Conservation (phyloP, 2,329 filamentous ascomycete genomes). For the Diaporthe citriasiana region DNA sequence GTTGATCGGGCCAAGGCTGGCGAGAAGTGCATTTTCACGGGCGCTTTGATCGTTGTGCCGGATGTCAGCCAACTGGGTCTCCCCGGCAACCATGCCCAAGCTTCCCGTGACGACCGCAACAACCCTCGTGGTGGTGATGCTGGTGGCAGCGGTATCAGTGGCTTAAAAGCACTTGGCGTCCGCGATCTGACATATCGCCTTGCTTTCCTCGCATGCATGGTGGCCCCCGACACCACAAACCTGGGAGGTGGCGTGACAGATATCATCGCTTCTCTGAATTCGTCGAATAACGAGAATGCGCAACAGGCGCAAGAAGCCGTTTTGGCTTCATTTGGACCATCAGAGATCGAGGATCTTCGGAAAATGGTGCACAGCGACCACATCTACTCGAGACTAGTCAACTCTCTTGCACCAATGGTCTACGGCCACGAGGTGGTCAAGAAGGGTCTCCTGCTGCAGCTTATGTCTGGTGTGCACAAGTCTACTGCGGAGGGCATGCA, state of each 20-base stretch:
- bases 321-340: conserved; percentile 84
- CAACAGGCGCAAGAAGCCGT: conserved; percentile 91
- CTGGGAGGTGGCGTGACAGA: conserved; percentile 86
- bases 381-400: conserved; percentile 92
- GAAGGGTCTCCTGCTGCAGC: conserved; percentile 92
- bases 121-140: conserved; percentile 81
- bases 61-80: conserved; percentile 96
- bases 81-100: conserved; percentile 86
- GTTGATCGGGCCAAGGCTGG: conserved; percentile 97
- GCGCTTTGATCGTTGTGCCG: conserved; percentile 94
- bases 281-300: conserved; percentile 77
- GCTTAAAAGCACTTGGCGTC: conserved; percentile 92
- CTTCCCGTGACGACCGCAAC: conserved; percentile 85
- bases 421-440: conserved; percentile 98
- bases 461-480: conserved; percentile 97
- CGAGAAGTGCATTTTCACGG: conserved; percentile 98
- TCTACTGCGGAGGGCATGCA: conserved; percentile 94
- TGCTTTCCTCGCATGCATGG: conserved; percentile 98
- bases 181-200: conserved; percentile 95
- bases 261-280: conserved; percentile 86
- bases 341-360: conserved; percentile 92
- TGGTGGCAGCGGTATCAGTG: conserved; percentile 86
- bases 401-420: conserved; percentile 95
- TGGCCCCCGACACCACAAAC: conserved; percentile 87
- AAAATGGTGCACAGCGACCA: conserved; percentile 95